phyloP scores from a whole-genome alignment of 805 yeast species.

The Kazachstania bromeliacearum region DNA sequence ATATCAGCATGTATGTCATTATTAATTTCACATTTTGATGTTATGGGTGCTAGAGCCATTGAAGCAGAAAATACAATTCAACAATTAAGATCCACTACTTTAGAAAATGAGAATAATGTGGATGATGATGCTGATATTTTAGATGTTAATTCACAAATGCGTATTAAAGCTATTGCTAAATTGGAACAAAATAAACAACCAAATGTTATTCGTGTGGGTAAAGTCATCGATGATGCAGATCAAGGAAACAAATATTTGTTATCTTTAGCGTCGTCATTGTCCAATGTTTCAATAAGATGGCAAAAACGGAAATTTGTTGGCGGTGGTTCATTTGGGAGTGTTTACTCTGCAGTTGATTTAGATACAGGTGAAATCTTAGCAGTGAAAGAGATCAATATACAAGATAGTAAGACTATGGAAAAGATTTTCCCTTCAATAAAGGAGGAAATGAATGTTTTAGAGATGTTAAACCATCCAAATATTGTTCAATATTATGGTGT shows the following conservation, averaged over 20 bases:
- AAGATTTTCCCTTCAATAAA: conserved; percentile 80
- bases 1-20: conserved; percentile 93
- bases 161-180: conserved; percentile 52
- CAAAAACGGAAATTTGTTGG: conserved; percentile 92
- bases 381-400: conserved; percentile 88
- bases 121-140: conserved; percentile 48
- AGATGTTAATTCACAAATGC: conserved; percentile 53
- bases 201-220: conserved; percentile 54
- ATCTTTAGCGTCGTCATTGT: conserved; percentile 77
- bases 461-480: conserved; percentile 91
- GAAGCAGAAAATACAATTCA: conserved; percentile 39
- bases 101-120: conserved; percentile 25
- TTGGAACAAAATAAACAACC: conserved; percentile 47
- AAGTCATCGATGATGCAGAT: conserved; percentile 80
- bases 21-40: conserved; percentile 89
- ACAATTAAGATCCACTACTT: conserved; percentile 25
- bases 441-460: conserved; percentile 94
- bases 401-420: conserved; percentile 75
- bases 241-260: conserved; percentile 81
- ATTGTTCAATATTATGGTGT: conserved; percentile 95
- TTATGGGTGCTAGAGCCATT: conserved; percentile 91
- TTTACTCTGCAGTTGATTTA: conserved; percentile 81
- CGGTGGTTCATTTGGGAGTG: conserved; percentile 93
- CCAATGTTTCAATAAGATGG: conserved; percentile 91
- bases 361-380: conserved; percentile 97